Evolutionary conservation across 169 alveolate genomes (phyloP).

Genomic region (Eimeria praecox): DNA sequence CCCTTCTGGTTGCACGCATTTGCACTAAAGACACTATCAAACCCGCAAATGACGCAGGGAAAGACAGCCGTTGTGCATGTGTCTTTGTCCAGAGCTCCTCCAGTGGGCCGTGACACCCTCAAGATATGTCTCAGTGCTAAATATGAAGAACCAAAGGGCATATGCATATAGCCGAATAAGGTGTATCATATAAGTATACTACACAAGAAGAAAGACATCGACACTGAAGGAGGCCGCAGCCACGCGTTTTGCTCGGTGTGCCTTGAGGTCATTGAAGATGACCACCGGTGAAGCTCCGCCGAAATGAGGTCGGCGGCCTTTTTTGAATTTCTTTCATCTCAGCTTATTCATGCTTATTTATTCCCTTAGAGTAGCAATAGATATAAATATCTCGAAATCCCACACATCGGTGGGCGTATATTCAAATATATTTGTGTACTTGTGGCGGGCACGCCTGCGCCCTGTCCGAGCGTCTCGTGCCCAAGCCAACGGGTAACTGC

Average conservation of each 20-base stretch:
- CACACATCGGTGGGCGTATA: neutral
- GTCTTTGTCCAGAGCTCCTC: neutral
- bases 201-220: neutral
- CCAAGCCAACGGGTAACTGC: neutral
- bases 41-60: neutral
- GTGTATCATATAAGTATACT: neutral
- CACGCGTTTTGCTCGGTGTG: neutral
- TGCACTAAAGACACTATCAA: neutral
- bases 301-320: neutral
- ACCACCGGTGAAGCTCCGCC: neutral
- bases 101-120: neutral
- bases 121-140: neutral
- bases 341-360: neutral
- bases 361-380: neutral
- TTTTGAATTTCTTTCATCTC: neutral
- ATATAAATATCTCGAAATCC: neutral
- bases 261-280: neutral
- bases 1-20: neutral
- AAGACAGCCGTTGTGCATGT: neutral
- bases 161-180: neutral
- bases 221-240: neutral
- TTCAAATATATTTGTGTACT: neutral
- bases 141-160: neutral
- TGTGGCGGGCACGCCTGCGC: neutral
- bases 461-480: neutral